Evolutionary conservation across 371 early-diverging fungal species (phyloP).

Genomic region (Syncephalastrum racemosum): DNA sequence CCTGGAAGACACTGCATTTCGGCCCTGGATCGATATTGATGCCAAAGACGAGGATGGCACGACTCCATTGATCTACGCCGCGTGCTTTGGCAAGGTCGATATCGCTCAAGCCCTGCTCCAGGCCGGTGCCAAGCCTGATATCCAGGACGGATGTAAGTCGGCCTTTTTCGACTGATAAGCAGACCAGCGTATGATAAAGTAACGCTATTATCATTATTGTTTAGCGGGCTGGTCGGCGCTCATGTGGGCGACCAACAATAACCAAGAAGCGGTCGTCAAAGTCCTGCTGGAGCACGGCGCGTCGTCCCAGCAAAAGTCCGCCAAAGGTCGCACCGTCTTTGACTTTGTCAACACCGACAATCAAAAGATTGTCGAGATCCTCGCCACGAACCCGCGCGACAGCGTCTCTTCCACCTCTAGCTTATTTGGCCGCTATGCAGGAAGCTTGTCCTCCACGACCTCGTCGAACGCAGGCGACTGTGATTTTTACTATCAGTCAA

Average conservation of each 20-base stretch:
- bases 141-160: slow-evolving; percentile 62
- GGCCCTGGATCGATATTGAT: slow-evolving; percentile 71
- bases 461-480: slow-evolving; percentile 37
- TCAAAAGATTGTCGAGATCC: slow-evolving; percentile 57
- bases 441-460: slow-evolving; percentile 25
- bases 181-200: slow-evolving; percentile 7
- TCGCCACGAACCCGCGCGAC: slow-evolving; percentile 57
- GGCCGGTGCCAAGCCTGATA: slow-evolving; percentile 79
- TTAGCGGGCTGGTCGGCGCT: slow-evolving; percentile 94
- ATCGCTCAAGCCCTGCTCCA: slow-evolving; percentile 68
- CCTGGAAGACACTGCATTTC: slow-evolving; percentile 50
- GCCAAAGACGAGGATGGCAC: slow-evolving; percentile 82
- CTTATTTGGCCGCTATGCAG: slow-evolving; percentile 24
- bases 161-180: neutral
- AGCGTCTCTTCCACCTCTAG: slow-evolving; percentile 57
- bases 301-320: slow-evolving; percentile 64
- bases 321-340: slow-evolving; percentile 77
- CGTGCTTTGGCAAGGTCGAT: slow-evolving; percentile 84
- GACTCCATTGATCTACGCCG: slow-evolving; percentile 84
- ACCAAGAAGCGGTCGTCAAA: slow-evolving; percentile 72
- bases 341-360: slow-evolving; percentile 71
- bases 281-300: slow-evolving; percentile 83
- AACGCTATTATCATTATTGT: slow-evolving; percentile 9
- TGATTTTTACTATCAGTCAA: slow-evolving; percentile 53
- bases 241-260: slow-evolving; percentile 93